Evolutionary conservation across 768 basidiomycete genomes (phyloP).

Genomic region (Collybiopsis luxurians): DNA sequence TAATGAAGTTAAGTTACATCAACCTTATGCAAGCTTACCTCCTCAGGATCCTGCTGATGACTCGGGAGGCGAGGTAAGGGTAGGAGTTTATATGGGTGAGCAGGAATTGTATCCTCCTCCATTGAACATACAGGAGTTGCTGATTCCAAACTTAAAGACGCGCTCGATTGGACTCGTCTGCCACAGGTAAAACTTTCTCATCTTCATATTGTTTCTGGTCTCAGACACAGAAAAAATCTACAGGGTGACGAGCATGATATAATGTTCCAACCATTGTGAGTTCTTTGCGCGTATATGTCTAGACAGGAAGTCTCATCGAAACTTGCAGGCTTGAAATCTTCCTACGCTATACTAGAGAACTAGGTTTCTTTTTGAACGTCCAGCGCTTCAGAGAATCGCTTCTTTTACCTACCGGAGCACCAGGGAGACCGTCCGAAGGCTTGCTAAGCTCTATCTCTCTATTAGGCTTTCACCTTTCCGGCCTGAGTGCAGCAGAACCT

Average conservation of each 20-base stretch:
- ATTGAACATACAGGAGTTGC: neutral
- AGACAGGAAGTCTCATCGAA: slow-evolving; percentile 33
- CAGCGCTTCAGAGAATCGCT: slow-evolving; percentile 45
- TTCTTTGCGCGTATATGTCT: slow-evolving; percentile 41
- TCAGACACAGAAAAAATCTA: too few species aligned
- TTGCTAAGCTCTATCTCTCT: slow-evolving; percentile 49
- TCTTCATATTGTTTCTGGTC: too few species aligned
- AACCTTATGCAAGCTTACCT: slow-evolving; percentile 11
- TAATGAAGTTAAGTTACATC: slow-evolving; percentile 11
- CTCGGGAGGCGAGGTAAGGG: slow-evolving; percentile 11
- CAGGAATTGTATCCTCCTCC: neutral
- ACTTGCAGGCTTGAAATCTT: slow-evolving; percentile 57
- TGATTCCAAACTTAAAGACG: neutral
- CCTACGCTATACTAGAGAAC: slow-evolving; percentile 50
- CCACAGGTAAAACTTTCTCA: too few species aligned
- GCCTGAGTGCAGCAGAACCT: slow-evolving; percentile 27
- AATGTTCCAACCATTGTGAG: slow-evolving; percentile 30
- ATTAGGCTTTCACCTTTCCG: slow-evolving; percentile 45
- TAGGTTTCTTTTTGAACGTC: slow-evolving; percentile 64
- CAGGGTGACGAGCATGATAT: neutral
- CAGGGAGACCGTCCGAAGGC: slow-evolving; percentile 46
- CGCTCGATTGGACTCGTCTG: too few species aligned
- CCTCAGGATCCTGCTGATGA: neutral
- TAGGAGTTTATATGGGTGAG: neutral
- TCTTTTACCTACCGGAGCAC: slow-evolving; percentile 46